Percentiles rank a stretch among this genome's conserved stretches.
Conservation (phyloP, 73 alveolate genomes). For the Uronychia setigera region DNA sequence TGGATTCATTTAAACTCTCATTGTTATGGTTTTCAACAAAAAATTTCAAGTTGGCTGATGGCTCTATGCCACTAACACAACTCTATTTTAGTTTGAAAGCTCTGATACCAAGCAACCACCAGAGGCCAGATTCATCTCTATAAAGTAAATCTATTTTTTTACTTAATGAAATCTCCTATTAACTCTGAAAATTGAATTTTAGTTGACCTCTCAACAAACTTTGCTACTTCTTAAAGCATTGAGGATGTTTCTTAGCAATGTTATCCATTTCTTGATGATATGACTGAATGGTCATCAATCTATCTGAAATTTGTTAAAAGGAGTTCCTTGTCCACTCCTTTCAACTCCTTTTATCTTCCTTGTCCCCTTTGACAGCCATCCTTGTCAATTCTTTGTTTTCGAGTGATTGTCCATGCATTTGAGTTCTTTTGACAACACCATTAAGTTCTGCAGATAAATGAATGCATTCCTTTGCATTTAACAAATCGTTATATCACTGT, state of each 20-base stretch:
- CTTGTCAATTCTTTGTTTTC: conserved; percentile 54
- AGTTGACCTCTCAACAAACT: conserved; percentile 68
- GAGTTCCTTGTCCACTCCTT: too few relatives aligned
- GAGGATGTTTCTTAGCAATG: conserved; percentile 71
- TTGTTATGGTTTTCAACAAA: too few relatives aligned
- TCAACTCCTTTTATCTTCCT: too few relatives aligned
- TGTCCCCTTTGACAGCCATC: conserved; percentile 66
- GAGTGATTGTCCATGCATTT: conserved; percentile 70
- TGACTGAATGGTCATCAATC: conserved; percentile 62
- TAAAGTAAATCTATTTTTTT: too few relatives aligned
- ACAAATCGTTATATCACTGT: conserved; percentile 81
- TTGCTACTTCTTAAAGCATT: conserved; percentile 63
- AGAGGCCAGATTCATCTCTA: conserved; percentile 85
- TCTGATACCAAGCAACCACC: conserved; percentile 87
- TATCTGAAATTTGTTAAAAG: too few relatives aligned
- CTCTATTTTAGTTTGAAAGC: too few relatives aligned
- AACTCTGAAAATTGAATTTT: conserved; percentile 73
- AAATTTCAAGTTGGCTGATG: too few relatives aligned
- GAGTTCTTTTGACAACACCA: conserved; percentile 77
- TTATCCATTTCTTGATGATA: conserved; percentile 74
- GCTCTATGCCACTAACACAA: too few relatives aligned
- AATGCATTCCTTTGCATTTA: conserved; percentile 82
- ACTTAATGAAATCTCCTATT: conserved; percentile 78
- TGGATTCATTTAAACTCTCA: too few relatives aligned
- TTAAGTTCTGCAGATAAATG: conserved; percentile 78